Conservation (phyloP, 805 yeast species). For the Pichia thaimueangensis region DNA sequence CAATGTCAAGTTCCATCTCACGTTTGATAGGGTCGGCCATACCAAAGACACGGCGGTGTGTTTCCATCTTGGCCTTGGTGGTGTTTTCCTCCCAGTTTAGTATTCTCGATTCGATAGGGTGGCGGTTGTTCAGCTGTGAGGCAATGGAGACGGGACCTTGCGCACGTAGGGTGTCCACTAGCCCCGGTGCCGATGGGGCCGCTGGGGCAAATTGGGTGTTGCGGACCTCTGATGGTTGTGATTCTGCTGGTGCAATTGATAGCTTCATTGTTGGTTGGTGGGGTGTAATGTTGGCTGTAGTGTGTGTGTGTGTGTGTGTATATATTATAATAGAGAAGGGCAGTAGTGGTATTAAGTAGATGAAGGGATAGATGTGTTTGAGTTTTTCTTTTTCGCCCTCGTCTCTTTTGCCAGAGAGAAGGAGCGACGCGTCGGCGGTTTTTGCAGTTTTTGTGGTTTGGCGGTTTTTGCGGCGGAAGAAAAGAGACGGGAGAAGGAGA, state of each 20-base stretch:
- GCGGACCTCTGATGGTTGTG: conserved; percentile 41
- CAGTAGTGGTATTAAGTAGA: no score
- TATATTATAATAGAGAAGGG: no score
- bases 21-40: conserved; percentile 91
- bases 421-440: no score
- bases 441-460: no score
- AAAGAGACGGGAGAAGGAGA: not conserved
- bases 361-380: no score
- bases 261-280: conserved; percentile 33
- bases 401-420: no score
- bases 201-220: conserved; percentile 46
- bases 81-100: conserved; percentile 77
- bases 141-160: conserved; percentile 58
- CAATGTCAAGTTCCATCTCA: conserved; percentile 78
- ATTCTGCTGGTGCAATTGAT: conserved; percentile 44
- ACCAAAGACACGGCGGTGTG: conserved; percentile 78
- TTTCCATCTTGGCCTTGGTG: conserved; percentile 62
- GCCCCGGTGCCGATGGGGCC: conserved; percentile 62
- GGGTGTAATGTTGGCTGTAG: not conserved
- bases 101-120: conserved; percentile 78
- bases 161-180: conserved; percentile 62
- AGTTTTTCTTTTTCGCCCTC: no score
- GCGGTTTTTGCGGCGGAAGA: not conserved
- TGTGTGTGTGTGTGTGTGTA: not conserved
- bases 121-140: conserved; percentile 66